phyloP scores from a whole-genome alignment of 1,139 yeast species.

The Pneumocystis murina region DNA sequence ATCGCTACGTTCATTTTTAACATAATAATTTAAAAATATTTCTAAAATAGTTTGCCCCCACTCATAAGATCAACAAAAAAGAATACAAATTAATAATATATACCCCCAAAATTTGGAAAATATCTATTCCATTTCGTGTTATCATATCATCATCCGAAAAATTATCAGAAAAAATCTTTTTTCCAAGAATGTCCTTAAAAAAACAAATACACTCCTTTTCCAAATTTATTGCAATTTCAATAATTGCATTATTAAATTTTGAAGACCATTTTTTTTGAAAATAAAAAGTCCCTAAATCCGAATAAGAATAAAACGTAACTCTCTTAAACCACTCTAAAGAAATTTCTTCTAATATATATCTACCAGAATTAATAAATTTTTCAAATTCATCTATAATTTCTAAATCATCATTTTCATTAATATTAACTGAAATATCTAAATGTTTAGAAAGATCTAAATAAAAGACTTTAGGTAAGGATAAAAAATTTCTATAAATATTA shows the following conservation, averaged over 20 bases:
- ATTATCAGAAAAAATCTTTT: background rate
- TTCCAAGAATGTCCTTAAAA: background rate
- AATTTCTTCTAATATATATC: background rate
- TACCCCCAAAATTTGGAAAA: background rate
- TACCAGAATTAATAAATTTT: background rate
- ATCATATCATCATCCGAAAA: background rate
- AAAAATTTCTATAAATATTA: background rate
- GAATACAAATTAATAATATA: background rate
- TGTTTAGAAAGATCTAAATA: slow-evolving; percentile 1
- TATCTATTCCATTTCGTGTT: background rate
- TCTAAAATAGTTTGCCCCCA: background rate
- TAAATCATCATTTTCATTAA: background rate
- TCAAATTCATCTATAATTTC: background rate
- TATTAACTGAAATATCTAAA: background rate
- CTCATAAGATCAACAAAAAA: background rate
- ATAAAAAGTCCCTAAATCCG: background rate
- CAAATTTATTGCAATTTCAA: background rate
- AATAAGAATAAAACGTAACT: background rate
- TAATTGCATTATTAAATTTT: background rate
- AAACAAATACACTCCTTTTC: background rate
- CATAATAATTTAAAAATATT: background rate
- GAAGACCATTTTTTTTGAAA: background rate
- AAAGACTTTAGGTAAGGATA: background rate
- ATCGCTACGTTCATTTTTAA: background rate
- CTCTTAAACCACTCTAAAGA: background rate